Base-by-base conservation (phyloP, 441 rosid genomes). In the Manihot esculenta region DNA sequence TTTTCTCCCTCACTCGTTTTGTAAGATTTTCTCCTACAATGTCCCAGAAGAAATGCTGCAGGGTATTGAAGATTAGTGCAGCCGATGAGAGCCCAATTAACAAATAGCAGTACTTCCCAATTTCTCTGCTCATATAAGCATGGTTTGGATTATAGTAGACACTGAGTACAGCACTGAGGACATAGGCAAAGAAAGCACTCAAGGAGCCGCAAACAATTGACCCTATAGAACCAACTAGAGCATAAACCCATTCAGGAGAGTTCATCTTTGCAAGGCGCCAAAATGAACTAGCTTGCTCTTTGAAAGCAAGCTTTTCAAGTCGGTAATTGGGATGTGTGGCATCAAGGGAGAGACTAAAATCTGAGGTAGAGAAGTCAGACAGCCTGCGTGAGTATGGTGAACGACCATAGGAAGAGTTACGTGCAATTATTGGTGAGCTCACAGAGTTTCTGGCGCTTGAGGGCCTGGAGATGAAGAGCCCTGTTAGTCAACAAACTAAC, bases 381-480 rank as follows among this genome's bases (percentile, higher is more conserved):
- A 96, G 89, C 74, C 99, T 82, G 50, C 99, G 87, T 1, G 99
- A 96, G 60, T 91, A 96, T 9, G 99, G 99, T 64, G 99, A 96
- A 62, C 99, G 89, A 14, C 99, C 98, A 77, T 96, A 96, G 0
- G 99, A 96, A 2, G 99, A 96, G 77, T 96, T 96, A 18, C 98
- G 84, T 3, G 99, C 87, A 62, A 96, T 96, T 70, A 96, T 96
- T 1, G 99, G 99, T 10, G 99, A 96, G 86, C 99, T 93, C 44
- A 96, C 97, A 0, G 99, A 96, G 86, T 93, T 96, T 81, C 99
- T 83, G 13, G 99, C 99, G 76, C 99, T 96, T 12, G 99, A 96
- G 13, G 97, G 99, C 82, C 99, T 95, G 89, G 74, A 83, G 58
- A 76, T 69, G 55, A 66, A 69, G 7, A 82, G 67, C 50, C 38